A percentile compares a stretch with the other conserved stretches of the same genome.
These are phyloP conservation scores for Paracoccidioides brasiliensis DNA, from an alignment of 2,329 filamentous ascomycete genomes.

Conservation along the genomic window DNA sequence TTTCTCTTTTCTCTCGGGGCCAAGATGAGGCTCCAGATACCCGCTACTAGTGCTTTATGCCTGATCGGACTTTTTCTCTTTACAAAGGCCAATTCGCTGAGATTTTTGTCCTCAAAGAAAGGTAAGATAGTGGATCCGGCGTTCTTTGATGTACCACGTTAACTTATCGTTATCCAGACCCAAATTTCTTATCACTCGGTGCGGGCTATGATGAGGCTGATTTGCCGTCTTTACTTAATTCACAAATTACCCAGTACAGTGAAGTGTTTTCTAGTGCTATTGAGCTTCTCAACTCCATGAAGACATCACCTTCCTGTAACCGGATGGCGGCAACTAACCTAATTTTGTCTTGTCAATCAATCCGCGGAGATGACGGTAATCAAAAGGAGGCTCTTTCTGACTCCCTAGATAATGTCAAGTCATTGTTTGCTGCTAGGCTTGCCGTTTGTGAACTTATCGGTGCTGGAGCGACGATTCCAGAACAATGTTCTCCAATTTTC, in stretches of 20 bases:
- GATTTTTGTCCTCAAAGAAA: constrained; percentile 6
- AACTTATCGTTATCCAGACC: constrained; percentile 3
- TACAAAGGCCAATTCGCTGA: constrained; percentile 1
- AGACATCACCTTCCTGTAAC: constrained; percentile 38
- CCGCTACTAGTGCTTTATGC: not conserved
- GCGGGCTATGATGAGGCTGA: constrained; percentile 13
- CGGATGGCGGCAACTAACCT: constrained; percentile 40
- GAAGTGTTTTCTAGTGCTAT: constrained; percentile 31
- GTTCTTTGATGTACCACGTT: not conserved
- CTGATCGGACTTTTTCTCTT: not conserved
- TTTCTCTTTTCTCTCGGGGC: not conserved
- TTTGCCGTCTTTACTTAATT: constrained; percentile 17
- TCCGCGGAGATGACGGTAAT: constrained; percentile 26
- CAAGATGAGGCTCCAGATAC: not conserved
- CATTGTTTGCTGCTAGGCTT: constrained; percentile 48
- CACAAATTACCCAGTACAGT: constrained; percentile 16
- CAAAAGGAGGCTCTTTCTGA: constrained; percentile 16
- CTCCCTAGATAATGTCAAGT: constrained; percentile 35
- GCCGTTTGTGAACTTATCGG: constrained; percentile 50
- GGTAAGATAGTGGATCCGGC: constrained; percentile 4
- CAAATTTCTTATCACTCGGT: not conserved
- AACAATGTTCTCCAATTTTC: constrained; percentile 38
- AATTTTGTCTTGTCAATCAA: constrained; percentile 40
- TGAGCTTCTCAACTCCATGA: constrained; percentile 32
- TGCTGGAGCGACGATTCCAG: constrained; percentile 38